Evolutionary conservation across 495 filamentous ascomycete genomes (phyloP).

Genomic region (Pseudomonodictys pantanalensis): DNA sequence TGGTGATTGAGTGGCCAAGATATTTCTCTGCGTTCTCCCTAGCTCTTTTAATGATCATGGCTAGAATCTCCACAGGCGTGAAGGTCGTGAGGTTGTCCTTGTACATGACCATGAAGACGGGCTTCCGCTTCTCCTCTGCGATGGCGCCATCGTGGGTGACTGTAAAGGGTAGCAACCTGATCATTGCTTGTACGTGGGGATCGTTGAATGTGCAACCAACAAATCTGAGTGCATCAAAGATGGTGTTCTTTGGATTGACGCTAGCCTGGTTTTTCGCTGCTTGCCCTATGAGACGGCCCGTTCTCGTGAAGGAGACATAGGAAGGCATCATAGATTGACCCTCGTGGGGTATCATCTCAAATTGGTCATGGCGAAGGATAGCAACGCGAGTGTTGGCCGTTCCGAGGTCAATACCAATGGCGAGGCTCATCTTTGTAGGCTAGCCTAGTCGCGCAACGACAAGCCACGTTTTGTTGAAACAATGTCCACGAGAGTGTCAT

Average conservation of each 20-base stretch:
- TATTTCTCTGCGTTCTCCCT: conserved; percentile 96
- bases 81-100: conserved; percentile 49
- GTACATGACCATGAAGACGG: conserved; percentile 47
- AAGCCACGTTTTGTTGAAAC: background rate
- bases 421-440: background rate
- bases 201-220: conserved; percentile 54
- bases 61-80: conserved; percentile 50
- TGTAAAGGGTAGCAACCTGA: conserved; percentile 53
- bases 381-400: background rate
- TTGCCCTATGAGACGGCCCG: conserved; percentile 97
- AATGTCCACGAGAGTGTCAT: background rate
- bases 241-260: conserved; percentile 96
- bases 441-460: background rate
- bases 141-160: conserved; percentile 45
- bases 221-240: conserved; percentile 98
- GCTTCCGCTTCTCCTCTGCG: conserved; percentile 33
- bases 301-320: conserved; percentile 97
- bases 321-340: conserved; percentile 63
- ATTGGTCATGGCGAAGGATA: background rate
- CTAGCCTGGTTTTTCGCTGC: conserved; percentile 99
- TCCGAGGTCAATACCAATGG: background rate
- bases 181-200: conserved; percentile 49
- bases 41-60: conserved; percentile 66
- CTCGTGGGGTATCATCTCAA: background rate
- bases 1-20: conserved; percentile 94